Evolutionary conservation across 1,284 basidiomycete species (phyloP).

Genomic region (Termitomyces sp.): DNA sequence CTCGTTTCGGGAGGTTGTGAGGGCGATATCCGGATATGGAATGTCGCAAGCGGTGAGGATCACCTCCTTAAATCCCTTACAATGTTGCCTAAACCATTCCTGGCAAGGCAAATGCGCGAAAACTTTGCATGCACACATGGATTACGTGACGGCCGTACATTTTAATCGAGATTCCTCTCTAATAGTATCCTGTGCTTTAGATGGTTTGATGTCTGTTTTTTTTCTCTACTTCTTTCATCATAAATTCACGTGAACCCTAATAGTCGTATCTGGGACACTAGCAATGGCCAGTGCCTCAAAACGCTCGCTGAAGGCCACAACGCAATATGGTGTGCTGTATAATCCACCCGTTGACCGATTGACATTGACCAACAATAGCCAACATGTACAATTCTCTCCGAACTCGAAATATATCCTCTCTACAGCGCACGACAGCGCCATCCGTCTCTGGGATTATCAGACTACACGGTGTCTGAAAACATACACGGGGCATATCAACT

Average conservation of each 20-base stretch:
- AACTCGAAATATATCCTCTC: constrained; percentile 92
- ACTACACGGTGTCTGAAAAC: constrained; percentile 90
- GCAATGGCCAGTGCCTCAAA: constrained; percentile 91
- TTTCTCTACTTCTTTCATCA: background rate
- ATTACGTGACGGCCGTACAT: constrained; percentile 90
- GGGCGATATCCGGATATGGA: constrained; percentile 92
- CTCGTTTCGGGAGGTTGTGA: constrained; percentile 92
- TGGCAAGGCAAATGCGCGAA: constrained; percentile 70
- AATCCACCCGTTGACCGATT: background rate
- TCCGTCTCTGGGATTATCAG: constrained; percentile 94
- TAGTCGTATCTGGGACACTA: constrained; percentile 94
- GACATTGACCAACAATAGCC: constrained; percentile 38
- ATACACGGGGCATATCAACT: constrained; percentile 77
- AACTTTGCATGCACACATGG: constrained; percentile 86
- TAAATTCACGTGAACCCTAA: constrained; percentile 5
- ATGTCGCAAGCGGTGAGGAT: constrained; percentile 67
- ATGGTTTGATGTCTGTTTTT: constrained; percentile 79
- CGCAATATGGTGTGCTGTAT: constrained; percentile 66
- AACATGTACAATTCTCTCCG: constrained; percentile 89
- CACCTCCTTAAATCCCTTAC: constrained; percentile 2
- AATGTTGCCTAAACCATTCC: constrained; percentile 3
- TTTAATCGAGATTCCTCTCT: constrained; percentile 92
- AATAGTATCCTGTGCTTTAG: constrained; percentile 87
- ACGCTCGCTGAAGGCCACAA: constrained; percentile 91
- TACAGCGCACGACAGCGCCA: constrained; percentile 85